Evolutionary conservation across 1,139 yeast species (phyloP).

Genomic region (Scheffersomyces stambukii): DNA sequence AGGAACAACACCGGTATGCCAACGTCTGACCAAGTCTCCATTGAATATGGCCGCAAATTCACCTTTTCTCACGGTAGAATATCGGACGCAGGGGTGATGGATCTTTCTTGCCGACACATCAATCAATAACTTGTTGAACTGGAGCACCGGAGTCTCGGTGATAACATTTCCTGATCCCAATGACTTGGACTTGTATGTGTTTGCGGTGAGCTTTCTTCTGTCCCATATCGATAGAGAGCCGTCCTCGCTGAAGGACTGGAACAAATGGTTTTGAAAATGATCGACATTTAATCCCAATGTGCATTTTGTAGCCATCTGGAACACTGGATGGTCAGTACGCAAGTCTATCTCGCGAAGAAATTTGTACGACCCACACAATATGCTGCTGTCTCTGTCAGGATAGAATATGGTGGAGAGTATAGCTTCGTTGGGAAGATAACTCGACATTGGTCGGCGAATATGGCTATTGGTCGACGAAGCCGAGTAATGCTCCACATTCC

Average conservation of each 20-base stretch:
- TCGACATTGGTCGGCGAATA: conserved; percentile 50
- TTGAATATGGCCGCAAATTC: conserved; percentile 80
- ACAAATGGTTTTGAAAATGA: conserved; percentile 58
- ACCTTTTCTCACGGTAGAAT: conserved; percentile 62
- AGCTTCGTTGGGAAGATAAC: conserved; percentile 72
- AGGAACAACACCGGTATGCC: conserved; percentile 72
- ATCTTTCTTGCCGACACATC: conserved; percentile 60
- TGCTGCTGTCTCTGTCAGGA: conserved; percentile 51
- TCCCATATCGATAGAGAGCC: conserved; percentile 89
- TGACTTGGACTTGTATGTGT: conserved; percentile 11
- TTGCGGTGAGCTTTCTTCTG: conserved; percentile 53
- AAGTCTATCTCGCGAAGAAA: conserved; percentile 75
- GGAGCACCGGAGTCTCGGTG: conserved; percentile 57
- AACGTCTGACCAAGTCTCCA: conserved; percentile 74
- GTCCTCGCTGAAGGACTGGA: conserved; percentile 76
- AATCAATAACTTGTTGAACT: conserved; percentile 62
- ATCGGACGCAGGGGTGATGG: conserved; percentile 64
- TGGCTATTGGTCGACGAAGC: conserved; percentile 38
- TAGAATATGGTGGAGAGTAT: conserved; percentile 65
- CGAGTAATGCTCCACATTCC: conserved; percentile 69
- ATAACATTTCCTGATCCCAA: conserved; percentile 19
- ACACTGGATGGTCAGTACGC: conserved; percentile 62
- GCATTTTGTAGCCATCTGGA: conserved; percentile 73
- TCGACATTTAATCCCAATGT: conserved; percentile 68
- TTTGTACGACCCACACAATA: conserved; percentile 77